Evolutionary conservation across 345 rosid species (phyloP).

Genomic region (Abelmoschus esculentus): DNA sequence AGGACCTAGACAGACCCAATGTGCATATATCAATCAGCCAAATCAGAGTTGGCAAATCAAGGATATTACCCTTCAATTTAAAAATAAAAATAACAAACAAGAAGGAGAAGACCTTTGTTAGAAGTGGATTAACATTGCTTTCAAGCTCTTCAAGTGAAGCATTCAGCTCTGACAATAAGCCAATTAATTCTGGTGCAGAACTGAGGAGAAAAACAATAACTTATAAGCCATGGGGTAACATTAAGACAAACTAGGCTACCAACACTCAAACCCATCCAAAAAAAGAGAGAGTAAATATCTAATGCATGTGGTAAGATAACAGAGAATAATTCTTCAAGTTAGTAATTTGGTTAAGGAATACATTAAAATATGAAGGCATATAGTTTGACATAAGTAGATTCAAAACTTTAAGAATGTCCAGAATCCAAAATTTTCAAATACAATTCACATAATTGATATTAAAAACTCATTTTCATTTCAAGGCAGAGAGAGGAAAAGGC

Average conservation of each 20-base stretch:
- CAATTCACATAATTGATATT: not conserved
- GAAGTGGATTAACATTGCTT: conserved; percentile 54
- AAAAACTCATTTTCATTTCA: not conserved
- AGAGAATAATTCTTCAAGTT: not conserved
- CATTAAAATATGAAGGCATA: not conserved
- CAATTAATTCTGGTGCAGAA: conserved; percentile 89
- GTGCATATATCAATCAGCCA: not conserved
- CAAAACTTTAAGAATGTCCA: not conserved
- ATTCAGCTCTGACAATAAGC: conserved; percentile 74
- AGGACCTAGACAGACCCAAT: not conserved
- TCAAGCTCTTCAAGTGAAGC: conserved; percentile 67
- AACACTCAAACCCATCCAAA: not conserved
- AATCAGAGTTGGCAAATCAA: not conserved
- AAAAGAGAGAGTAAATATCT: not conserved
- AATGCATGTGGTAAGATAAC: not conserved
- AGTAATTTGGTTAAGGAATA: not conserved
- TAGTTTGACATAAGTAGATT: not conserved
- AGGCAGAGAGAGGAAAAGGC: not conserved
- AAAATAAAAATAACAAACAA: not conserved
- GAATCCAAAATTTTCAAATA: not conserved
- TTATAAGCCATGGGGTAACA: not conserved
- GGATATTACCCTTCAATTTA: not conserved
- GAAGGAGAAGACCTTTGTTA: conserved; percentile 43
- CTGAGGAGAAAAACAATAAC: conserved; percentile 35
- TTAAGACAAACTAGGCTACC: not conserved